phyloP scores from a whole-genome alignment of 306 rosid genomes.

The cucumber (Cucumis sativus) region Cucumber_9930_V3 NC_026659.2:28051501-28052000 shows the following conservation, averaged over 20 bases:
- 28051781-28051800: background rate
- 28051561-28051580: conserved; percentile 60
- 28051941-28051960: background rate
- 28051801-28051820: too few species aligned
- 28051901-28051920: background rate
- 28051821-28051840: background rate
- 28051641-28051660: background rate
- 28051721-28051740: background rate
- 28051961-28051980: background rate
- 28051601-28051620: conserved; percentile 95
- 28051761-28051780: background rate
- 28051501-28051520: conserved; percentile 17
- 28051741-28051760: background rate
- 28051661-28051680: background rate
- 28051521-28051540: conserved; percentile 5
- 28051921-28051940: background rate
- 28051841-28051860: background rate
- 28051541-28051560: conserved; percentile 40
- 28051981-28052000: too few species aligned
- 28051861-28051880: background rate
- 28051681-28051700: background rate
- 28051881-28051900: background rate
- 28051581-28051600: conserved; percentile 90
- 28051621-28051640: conserved; percentile 37
- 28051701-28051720: background rate